phyloP scores from a whole-genome alignment of 768 basidiomycete species.

The Suillus luteus region DNA sequence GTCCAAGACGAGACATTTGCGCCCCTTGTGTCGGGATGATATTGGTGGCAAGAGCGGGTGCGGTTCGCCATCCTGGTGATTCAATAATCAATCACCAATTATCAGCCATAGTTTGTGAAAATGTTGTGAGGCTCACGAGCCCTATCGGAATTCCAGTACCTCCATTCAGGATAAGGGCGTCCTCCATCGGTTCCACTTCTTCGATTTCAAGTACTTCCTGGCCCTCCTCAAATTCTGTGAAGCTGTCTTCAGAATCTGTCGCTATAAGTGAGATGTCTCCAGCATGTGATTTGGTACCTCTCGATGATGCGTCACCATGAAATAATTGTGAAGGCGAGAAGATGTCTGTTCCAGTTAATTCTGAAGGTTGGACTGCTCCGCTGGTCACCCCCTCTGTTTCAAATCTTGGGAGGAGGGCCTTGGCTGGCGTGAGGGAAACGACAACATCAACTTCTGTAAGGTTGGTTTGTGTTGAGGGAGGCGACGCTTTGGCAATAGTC shows the following conservation, averaged over 20 bases:
- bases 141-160: conserved; percentile 90
- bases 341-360: conserved; percentile 53
- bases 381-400: conserved; percentile 84
- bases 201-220: conserved; percentile 64
- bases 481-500: conserved; percentile 1
- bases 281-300: conserved; percentile 19
- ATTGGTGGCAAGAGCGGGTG: conserved; percentile 80
- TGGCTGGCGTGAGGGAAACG: conserved; percentile 43
- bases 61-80: conserved; percentile 72
- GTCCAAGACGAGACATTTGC: conserved; percentile 93
- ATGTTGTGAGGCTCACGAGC: conserved; percentile 52
- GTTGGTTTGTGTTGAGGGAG: conserved; percentile 17
- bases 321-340: conserved; percentile 7
- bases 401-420: conserved; percentile 49
- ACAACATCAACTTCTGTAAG: conserved; percentile 26
- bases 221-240: conserved; percentile 53
- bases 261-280: neutral
- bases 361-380: conserved; percentile 87
- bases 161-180: conserved; percentile 76
- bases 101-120: neutral
- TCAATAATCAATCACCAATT: neutral
- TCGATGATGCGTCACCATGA: neutral
- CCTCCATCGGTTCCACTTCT: conserved; percentile 48
- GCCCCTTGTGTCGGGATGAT: conserved; percentile 66
- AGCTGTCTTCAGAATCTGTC: conserved; percentile 24